These are phyloP conservation scores for Kodamaea lidongshanica DNA, from an alignment of 805 yeast species.

Conservation along the genomic window DNA sequence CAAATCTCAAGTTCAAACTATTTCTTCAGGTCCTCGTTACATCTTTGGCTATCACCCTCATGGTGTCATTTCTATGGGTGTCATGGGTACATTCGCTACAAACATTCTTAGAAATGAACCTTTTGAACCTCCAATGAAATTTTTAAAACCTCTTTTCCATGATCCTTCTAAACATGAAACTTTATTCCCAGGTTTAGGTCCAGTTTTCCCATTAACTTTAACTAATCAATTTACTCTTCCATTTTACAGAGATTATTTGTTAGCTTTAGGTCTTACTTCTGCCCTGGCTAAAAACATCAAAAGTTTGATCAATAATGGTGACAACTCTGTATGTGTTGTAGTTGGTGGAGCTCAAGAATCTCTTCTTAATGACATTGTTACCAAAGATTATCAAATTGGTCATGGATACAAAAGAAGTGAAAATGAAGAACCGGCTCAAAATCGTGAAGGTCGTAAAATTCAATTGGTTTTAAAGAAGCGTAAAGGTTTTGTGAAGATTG, in stretches of 20 bases:
- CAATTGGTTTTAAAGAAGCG: slow-evolving; percentile 71
- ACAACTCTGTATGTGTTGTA: slow-evolving; percentile 79
- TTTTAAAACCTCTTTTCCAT: slow-evolving; percentile 33
- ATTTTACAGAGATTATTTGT: slow-evolving; percentile 75
- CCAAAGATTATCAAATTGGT: slow-evolving; percentile 27
- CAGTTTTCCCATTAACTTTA: slow-evolving; percentile 69
- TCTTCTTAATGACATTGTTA: slow-evolving; percentile 43
- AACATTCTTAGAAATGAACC: slow-evolving; percentile 40
- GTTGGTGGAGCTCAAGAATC: slow-evolving; percentile 96
- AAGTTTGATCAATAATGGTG: slow-evolving; percentile 51
- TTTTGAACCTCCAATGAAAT: slow-evolving; percentile 28
- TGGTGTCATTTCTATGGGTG: slow-evolving; percentile 91
- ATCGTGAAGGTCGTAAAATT: slow-evolving; percentile 35
- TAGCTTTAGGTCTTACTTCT: slow-evolving; percentile 76
- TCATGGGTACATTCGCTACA: slow-evolving; percentile 75
- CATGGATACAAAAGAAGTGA: slow-evolving; percentile 26
- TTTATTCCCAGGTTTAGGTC: slow-evolving; percentile 76
- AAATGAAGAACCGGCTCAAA: slow-evolving; percentile 22
- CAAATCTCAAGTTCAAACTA: slow-evolving; percentile 17
- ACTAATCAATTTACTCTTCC: slow-evolving; percentile 81
- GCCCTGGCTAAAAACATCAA: slow-evolving; percentile 72
- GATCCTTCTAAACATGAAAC: slow-evolving; percentile 68
- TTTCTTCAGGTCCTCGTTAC: slow-evolving; percentile 63
- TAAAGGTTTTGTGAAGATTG: slow-evolving; percentile 84
- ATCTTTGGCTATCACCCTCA: slow-evolving; percentile 95